These are phyloP conservation scores for Monosporascus ibericus DNA, from an alignment of 2,329 filamentous ascomycete genomes.

Conservation along the genomic window DNA sequence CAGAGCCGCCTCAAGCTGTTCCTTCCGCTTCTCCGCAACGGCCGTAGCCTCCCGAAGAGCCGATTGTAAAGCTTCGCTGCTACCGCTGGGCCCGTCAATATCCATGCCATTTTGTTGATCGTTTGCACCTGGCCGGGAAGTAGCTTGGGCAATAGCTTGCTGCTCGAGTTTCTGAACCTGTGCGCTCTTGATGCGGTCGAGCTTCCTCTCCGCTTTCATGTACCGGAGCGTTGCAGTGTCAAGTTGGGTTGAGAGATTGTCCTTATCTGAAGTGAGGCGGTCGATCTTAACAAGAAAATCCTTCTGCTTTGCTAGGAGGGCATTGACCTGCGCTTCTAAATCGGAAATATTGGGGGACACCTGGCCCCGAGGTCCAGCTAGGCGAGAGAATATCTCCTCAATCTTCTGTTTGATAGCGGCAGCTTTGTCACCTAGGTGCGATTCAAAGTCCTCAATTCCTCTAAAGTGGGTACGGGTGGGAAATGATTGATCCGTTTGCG, in stretches of 20 bases:
- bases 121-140: slow-evolving; percentile 39
- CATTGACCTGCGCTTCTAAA: slow-evolving; percentile 69
- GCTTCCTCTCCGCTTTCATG: slow-evolving; percentile 90
- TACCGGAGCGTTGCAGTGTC: slow-evolving; percentile 87
- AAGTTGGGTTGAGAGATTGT: slow-evolving; percentile 77
- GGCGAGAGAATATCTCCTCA: slow-evolving; percentile 57
- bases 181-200: slow-evolving; percentile 81
- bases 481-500: slow-evolving; percentile 41
- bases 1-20: slow-evolving; percentile 76
- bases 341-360: slow-evolving; percentile 63
- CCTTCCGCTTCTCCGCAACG: slow-evolving; percentile 74
- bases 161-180: slow-evolving; percentile 90
- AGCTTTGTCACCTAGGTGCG: slow-evolving; percentile 71
- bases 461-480: slow-evolving; percentile 56
- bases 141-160: slow-evolving; percentile 69
- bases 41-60: slow-evolving; percentile 74
- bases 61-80: slow-evolving; percentile 62
- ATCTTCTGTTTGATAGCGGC: slow-evolving; percentile 71
- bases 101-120: slow-evolving; percentile 49
- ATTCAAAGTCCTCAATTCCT: slow-evolving; percentile 66
- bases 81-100: slow-evolving; percentile 47
- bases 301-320: slow-evolving; percentile 76
- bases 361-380: slow-evolving; percentile 45
- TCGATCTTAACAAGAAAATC: slow-evolving; percentile 71
- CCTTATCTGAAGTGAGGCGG: slow-evolving; percentile 69